Evolutionary conservation across 2,329 filamentous ascomycete species (phyloP).

Genomic region (Claviceps pazoutovae): DNA sequence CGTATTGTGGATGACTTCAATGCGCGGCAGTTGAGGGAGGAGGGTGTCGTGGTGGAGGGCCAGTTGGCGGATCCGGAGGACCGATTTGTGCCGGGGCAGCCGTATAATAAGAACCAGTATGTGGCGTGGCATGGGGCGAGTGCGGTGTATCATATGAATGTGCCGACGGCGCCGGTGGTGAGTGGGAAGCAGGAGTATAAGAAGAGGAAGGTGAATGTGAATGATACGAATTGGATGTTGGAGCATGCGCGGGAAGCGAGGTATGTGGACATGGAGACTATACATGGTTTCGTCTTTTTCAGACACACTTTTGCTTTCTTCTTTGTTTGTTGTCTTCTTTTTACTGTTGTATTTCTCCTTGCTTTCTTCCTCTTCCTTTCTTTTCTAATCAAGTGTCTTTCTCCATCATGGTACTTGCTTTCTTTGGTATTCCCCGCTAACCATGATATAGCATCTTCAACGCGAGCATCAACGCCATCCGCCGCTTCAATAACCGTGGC

Average conservation of each 20-base stretch:
- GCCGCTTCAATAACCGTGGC: constrained; percentile 56
- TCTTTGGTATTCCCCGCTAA: too few species aligned
- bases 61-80: constrained; percentile 87
- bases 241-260: constrained; percentile 86
- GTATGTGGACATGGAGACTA: constrained; percentile 32
- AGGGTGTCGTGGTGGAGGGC: constrained; percentile 64
- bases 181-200: constrained; percentile 69
- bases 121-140: constrained; percentile 98
- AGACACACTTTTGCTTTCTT: background rate
- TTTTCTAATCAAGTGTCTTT: too few species aligned
- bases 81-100: constrained; percentile 57
- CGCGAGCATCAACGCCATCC: constrained; percentile 51
- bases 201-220: constrained; percentile 75
- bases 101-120: constrained; percentile 98
- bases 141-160: constrained; percentile 79
- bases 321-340: background rate
- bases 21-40: constrained; percentile 56
- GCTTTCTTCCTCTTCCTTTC: too few species aligned
- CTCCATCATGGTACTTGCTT: too few species aligned
- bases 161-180: constrained; percentile 60
- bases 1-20: constrained; percentile 84
- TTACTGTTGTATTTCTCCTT: background rate
- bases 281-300: background rate
- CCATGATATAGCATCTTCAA: constrained; percentile 60
- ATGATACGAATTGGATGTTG: constrained; percentile 90